Conservation (phyloP, 2,329 filamentous ascomycete genomes). For the Monosporascus cannonballus region DNA sequence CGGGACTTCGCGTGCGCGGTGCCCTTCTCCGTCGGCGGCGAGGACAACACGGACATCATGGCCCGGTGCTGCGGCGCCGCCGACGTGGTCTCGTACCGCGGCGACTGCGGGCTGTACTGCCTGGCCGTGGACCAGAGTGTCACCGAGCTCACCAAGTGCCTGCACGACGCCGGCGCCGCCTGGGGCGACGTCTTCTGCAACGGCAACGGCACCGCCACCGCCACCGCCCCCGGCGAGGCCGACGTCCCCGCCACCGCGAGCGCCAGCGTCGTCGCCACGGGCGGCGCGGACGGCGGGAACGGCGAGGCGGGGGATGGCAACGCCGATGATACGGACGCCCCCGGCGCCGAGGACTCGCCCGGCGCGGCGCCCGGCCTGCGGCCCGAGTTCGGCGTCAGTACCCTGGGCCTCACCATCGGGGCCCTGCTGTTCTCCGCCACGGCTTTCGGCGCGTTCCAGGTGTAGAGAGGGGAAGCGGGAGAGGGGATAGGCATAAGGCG, state of each 20-base stretch:
- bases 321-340: constrained; percentile 4
- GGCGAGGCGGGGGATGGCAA: constrained; percentile 1
- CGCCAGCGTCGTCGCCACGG: constrained; percentile 25
- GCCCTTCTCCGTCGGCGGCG: constrained; percentile 18
- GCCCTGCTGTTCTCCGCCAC: constrained; percentile 31
- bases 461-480: constrained; percentile 10
- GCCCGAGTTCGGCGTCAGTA: constrained; percentile 20
- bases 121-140: constrained; percentile 34
- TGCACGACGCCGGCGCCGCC: constrained; percentile 31
- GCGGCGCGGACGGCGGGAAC: constrained; percentile 18
- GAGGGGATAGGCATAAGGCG: background rate
- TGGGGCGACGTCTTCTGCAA: constrained; percentile 39
- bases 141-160: constrained; percentile 29
- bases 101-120: constrained; percentile 46
- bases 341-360: constrained; percentile 8
- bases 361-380: constrained; percentile 14
- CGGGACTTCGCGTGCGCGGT: constrained; percentile 40
- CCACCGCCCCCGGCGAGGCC: constrained; percentile 27
- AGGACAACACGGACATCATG: constrained; percentile 37
- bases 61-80: constrained; percentile 38
- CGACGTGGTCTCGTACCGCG: constrained; percentile 37
- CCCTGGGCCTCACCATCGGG: constrained; percentile 28
- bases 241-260: constrained; percentile 24
- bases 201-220: constrained; percentile 28
- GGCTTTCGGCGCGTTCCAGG: constrained; percentile 21